These are phyloP conservation scores for Brassica incana DNA, from an alignment of 345 rosid species.

Conservation along the genomic window DNA sequence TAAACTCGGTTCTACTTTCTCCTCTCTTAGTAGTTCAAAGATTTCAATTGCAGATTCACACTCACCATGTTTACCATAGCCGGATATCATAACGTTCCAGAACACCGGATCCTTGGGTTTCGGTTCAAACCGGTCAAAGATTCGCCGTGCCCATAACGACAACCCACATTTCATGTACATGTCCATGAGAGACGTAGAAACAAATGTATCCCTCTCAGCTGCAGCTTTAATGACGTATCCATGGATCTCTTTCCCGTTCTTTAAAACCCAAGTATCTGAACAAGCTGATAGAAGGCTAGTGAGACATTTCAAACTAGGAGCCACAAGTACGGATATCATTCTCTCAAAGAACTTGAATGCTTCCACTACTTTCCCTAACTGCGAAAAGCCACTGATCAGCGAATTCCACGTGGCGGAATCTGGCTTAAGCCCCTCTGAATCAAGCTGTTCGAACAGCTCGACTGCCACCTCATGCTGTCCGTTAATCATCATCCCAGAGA, in stretches of 20 bases:
- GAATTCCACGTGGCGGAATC: constrained; percentile 77
- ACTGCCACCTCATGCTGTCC: constrained; percentile 49
- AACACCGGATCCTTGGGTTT: constrained; percentile 63
- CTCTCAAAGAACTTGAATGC: constrained; percentile 55
- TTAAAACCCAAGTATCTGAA: constrained; percentile 48
- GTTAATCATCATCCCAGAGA: constrained; percentile 64
- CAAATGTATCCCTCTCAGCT: constrained; percentile 42
- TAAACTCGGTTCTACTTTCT: constrained; percentile 49
- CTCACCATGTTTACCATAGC: constrained; percentile 70
- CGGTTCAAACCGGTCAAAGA: constrained; percentile 46
- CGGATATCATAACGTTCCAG: constrained; percentile 79
- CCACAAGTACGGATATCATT: constrained; percentile 47
- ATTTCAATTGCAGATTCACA: constrained; percentile 47
- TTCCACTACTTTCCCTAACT: constrained; percentile 48
- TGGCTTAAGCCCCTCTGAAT: constrained; percentile 50
- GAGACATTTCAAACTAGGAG: constrained; percentile 54
- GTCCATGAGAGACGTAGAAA: constrained; percentile 54
- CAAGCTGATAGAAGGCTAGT: constrained; percentile 68
- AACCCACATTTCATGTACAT: constrained; percentile 69
- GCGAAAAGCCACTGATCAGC: constrained; percentile 61
- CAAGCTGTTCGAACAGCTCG: constrained; percentile 50
- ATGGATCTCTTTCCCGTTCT: constrained; percentile 61
- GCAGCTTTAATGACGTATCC: constrained; percentile 48
- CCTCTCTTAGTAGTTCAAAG: constrained; percentile 49
- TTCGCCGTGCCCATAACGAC: constrained; percentile 44